These are phyloP conservation scores for Hortiboletus campestris DNA, from an alignment of 768 basidiomycete species.

Conservation along the genomic window DNA sequence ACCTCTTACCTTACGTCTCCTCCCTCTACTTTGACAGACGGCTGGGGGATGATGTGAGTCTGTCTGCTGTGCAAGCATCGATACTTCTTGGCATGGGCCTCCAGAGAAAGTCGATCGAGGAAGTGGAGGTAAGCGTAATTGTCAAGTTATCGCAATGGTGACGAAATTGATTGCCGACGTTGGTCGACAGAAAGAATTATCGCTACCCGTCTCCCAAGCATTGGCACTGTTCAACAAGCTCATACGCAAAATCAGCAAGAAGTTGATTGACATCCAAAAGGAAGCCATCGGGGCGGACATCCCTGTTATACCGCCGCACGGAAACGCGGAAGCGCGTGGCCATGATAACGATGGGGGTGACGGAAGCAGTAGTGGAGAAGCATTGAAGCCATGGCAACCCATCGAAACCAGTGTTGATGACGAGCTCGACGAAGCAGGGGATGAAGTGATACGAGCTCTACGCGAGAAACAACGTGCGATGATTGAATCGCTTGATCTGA, in stretches of 20 bases:
- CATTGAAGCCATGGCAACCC: slow-evolving; percentile 39
- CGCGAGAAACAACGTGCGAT: slow-evolving; percentile 80
- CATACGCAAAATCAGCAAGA: slow-evolving; percentile 78
- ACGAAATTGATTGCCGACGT: slow-evolving; percentile 2
- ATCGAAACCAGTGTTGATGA: slow-evolving; percentile 51
- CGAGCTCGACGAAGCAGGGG: slow-evolving; percentile 77
- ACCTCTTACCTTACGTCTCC: slow-evolving; percentile 80
- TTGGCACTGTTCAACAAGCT: slow-evolving; percentile 92
- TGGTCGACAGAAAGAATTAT: slow-evolving; percentile 62
- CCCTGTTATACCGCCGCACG: slow-evolving; percentile 39
- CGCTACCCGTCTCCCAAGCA: slow-evolving; percentile 80
- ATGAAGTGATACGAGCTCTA: slow-evolving; percentile 52
- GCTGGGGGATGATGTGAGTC: slow-evolving; percentile 57
- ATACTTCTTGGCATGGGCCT: slow-evolving; percentile 87
- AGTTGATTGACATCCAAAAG: slow-evolving; percentile 76
- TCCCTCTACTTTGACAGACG: slow-evolving; percentile 82
- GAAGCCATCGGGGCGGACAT: slow-evolving; percentile 67
- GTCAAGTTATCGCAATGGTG: neutral
- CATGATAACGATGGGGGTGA: slow-evolving; percentile 9
- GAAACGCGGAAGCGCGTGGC: slow-evolving; percentile 15
- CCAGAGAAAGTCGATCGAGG: slow-evolving; percentile 87
- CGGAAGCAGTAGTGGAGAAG: slow-evolving; percentile 4
- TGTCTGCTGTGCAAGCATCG: slow-evolving; percentile 89
- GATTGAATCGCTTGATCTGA: slow-evolving; percentile 84
- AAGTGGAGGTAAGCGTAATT: slow-evolving; percentile 66